Evolutionary conservation across 2,329 filamentous ascomycete species (phyloP), one percentile per base, ranked within the genome.

Genomic region (Thermomyces lanuginosus): DNA sequence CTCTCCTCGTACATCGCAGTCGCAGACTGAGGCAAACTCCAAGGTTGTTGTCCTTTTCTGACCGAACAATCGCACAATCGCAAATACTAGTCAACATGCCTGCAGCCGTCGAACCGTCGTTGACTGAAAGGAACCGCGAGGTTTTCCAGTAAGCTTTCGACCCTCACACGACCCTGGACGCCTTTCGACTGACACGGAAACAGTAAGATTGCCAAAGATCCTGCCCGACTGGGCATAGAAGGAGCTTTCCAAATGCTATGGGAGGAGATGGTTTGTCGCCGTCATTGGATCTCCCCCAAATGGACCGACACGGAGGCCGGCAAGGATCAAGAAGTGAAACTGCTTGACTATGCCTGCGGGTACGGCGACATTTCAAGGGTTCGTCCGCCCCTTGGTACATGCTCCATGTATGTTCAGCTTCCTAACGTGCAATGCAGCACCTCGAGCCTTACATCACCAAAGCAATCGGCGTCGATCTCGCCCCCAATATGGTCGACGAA

Each of bases 271-370:
- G 57, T 60, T 34, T 48, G 48, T 3, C 60, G 62, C 16, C 56
- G 66, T 4, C 57, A 63, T 27, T 78, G 76, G 56, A 65, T 80
- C 31, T 72, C 69, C 21, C 63, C 69, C 13, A 58, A 66, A 28
- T 72, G 69, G 51, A 39, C 31, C 8, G 46, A 52, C 28, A 49
- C 45, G 4, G 36, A 41, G 20, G 30, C 38, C 6, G 42, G 37
- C n/a, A 42, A 42, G 12, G 42, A 37, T 10, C 40, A 44, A 14
- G 37, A 41, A 16, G 31, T 70, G 21, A 63, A 64, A 23, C 51
- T 81, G 11, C 57, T 83, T 2, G 78, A 84, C 45, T 84, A 83
- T 49, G 78, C 78, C 9, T 83, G 77, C 43, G 78, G 78, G 6
- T 73, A 74, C 4, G 76, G 76, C 2, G 50, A 69, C 29, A 58